Evolutionary conservation across 805 yeast genomes (phyloP).

Genomic region (Sporopachydermia lactativora): DNA sequence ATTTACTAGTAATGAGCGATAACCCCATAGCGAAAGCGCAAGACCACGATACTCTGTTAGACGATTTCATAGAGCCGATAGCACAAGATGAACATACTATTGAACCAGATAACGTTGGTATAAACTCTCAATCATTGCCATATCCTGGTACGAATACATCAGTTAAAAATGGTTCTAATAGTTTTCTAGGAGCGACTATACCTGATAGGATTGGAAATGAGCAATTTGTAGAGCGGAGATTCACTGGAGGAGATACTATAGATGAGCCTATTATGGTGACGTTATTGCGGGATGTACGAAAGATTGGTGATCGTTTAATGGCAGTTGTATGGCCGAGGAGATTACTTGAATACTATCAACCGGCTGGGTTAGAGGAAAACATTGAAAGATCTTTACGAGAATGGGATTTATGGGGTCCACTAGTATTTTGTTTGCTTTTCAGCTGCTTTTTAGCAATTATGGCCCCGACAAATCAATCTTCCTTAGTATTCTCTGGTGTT

Average conservation of each 20-base stretch:
- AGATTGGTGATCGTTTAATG: slow-evolving; percentile 28
- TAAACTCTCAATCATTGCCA: neutral
- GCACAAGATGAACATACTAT: neutral
- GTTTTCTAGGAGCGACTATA: neutral
- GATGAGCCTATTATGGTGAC: slow-evolving; percentile 58
- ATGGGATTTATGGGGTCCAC: slow-evolving; percentile 65
- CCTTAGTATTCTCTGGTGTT: slow-evolving; percentile 49
- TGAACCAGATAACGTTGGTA: neutral
- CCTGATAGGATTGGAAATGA: slow-evolving; percentile 12
- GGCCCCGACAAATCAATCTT: slow-evolving; percentile 27
- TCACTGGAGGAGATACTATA: slow-evolving; percentile 54
- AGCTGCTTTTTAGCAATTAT: slow-evolving; percentile 33
- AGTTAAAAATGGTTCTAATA: neutral
- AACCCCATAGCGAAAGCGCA: neutral
- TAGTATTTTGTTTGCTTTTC: slow-evolving; percentile 42
- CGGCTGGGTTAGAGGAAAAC: slow-evolving; percentile 10
- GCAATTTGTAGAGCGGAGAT: slow-evolving; percentile 33
- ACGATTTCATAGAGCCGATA: neutral
- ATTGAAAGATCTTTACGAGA: slow-evolving; percentile 22
- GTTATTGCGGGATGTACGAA: slow-evolving; percentile 29
- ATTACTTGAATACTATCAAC: slow-evolving; percentile 8
- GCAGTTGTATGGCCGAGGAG: slow-evolving; percentile 29
- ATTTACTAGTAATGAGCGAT: neutral
- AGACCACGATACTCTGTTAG: neutral
- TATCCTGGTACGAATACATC: neutral